Base-by-base conservation (phyloP, 192 early-diverging fungal species). In the Rhizophagus prolifer region DNA sequence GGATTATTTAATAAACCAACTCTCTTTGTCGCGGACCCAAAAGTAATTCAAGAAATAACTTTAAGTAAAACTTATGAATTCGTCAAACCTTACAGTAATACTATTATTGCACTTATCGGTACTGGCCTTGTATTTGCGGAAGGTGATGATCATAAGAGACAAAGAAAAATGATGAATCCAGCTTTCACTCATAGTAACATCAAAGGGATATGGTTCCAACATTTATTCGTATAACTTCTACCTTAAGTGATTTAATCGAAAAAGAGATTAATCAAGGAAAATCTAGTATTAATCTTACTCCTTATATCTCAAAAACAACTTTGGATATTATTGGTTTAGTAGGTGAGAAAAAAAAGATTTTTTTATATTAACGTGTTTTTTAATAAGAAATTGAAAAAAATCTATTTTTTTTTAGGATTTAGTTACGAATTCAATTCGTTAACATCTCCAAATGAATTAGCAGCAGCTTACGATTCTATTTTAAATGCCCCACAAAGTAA, bases 161-260 rank as follows among this genome's bases (percentile, higher is more conserved):
- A 90, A 58, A 82, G 88, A 41, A 88, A 87, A 68, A 82, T 88
- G 86, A 60, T 90, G 12, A 87, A 88, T 74, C 88, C 88, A 9
- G 85, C 86, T 13, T 90, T 90, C 28, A 73, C 79, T 10, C 63
- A 81, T 65, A 68, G 76, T 23, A 74, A 82, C 12, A 83, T 88
- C 44, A 85, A 86, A 25, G 75, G 70, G 70, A 58, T 21, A 71
- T 71, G 70, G 28, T 71, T 19, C 70, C 70, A 21, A 58, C 50
- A 38, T 83, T 90, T 77, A 76, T 77, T 7, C 30, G 44, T 0
- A 80, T 84, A 14, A 72, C 71, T 1, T 59, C 68, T 44, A 28
- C 47, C 0, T 58, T 89, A 46, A 74, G 70, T 82, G 44, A 58
- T 79, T 7, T 88, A 84, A 86, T 71, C 46, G 25, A 65, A 76